Evolutionary conservation across 345 rosid genomes (phyloP).

Genomic region (Trapa incisa): DNA sequence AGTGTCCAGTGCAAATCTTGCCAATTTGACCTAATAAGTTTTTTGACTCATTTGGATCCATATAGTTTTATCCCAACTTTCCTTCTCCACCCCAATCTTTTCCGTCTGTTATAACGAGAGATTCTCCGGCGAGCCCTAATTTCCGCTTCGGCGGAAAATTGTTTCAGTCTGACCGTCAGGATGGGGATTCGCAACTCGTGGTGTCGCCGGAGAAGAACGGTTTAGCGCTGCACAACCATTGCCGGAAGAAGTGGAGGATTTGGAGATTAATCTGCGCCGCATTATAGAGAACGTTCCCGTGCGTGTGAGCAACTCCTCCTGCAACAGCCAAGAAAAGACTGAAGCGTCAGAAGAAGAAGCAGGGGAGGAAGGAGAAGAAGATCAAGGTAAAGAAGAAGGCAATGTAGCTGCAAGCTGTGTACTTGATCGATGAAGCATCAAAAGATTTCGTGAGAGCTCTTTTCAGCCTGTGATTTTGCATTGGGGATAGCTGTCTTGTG

Average conservation of each 20-base stretch:
- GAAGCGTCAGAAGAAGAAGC: slow-evolving; percentile 84
- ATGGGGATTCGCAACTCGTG: slow-evolving; percentile 38
- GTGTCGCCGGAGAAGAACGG: slow-evolving; percentile 32
- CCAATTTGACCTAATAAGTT: no score
- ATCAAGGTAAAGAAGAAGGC: slow-evolving; percentile 27
- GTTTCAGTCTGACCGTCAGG: slow-evolving; percentile 7
- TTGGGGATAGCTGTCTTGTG: background rate
- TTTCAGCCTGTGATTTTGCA: background rate
- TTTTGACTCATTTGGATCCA: no score
- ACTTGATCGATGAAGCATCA: background rate
- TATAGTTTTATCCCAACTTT: no score
- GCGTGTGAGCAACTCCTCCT: slow-evolving; percentile 86
- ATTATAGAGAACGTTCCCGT: slow-evolving; percentile 93
- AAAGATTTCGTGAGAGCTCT: background rate
- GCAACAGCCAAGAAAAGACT: slow-evolving; percentile 76
- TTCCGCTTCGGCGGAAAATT: no score
- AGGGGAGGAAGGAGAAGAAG: slow-evolving; percentile 61
- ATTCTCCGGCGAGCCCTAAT: no score
- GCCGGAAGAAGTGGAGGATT: slow-evolving; percentile 80
- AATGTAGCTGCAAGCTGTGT: slow-evolving; percentile 22
- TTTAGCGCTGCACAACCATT: slow-evolving; percentile 19
- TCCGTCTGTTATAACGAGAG: no score
- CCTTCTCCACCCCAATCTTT: no score
- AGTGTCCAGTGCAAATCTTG: no score
- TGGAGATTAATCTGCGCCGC: slow-evolving; percentile 82